Conservation (phyloP, 768 basidiomycete species). For the Lenzites betulinus region DNA sequence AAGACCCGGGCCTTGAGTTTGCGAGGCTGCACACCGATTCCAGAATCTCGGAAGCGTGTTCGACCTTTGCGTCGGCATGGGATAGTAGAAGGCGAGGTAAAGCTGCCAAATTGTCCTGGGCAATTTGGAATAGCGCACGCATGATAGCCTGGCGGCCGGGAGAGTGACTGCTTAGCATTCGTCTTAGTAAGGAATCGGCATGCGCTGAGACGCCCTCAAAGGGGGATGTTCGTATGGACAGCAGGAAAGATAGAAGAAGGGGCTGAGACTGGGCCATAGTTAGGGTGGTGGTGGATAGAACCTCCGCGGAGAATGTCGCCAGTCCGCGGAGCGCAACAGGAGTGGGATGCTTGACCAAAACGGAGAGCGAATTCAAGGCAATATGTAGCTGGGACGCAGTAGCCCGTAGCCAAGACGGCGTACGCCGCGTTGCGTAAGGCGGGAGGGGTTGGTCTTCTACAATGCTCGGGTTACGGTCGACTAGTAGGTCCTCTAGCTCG, state of each 20-base stretch:
- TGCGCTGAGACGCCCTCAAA: slow-evolving; percentile 52
- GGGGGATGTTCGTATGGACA: slow-evolving; percentile 67
- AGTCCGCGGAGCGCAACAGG: slow-evolving; percentile 64
- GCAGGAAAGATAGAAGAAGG: slow-evolving; percentile 68
- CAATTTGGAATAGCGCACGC: slow-evolving; percentile 61
- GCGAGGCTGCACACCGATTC: slow-evolving; percentile 67
- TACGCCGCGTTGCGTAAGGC: slow-evolving; percentile 58
- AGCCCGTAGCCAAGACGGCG: slow-evolving; percentile 76
- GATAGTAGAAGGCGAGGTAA: slow-evolving; percentile 73
- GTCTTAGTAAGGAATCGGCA: slow-evolving; percentile 49
- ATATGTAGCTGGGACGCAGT: slow-evolving; percentile 84
- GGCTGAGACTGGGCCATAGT: slow-evolving; percentile 70
- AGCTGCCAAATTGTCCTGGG: slow-evolving; percentile 62
- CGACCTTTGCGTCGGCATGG: slow-evolving; percentile 73
- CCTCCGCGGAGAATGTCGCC: slow-evolving; percentile 49
- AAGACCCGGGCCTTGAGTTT: slow-evolving; percentile 2
- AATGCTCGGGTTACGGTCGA: slow-evolving; percentile 25
- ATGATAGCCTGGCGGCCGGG: slow-evolving; percentile 47
- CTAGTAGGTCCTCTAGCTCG: slow-evolving; percentile 64
- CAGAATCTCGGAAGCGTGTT: slow-evolving; percentile 66
- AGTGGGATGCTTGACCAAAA: slow-evolving; percentile 72
- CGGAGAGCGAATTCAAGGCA: slow-evolving; percentile 74
- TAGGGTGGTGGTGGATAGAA: slow-evolving; percentile 57
- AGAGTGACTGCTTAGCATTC: slow-evolving; percentile 46
- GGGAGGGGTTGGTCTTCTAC: neutral